Base-by-base conservation (phyloP, 192 early-diverging fungal species). In the Cetraspora pellucida region DNA sequence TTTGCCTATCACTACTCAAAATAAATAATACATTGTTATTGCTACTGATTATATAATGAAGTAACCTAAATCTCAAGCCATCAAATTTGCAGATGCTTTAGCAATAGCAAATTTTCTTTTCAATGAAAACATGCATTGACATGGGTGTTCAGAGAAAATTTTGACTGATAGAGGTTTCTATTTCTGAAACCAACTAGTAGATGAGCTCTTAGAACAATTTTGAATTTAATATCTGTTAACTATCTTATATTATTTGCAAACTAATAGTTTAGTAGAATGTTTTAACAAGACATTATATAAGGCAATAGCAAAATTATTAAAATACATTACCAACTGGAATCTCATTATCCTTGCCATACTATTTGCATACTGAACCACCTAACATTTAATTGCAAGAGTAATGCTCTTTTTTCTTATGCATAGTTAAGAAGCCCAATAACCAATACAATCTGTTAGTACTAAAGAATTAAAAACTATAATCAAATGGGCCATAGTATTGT, bases 11-110 rank as follows among this genome's bases (percentile, higher is more conserved):
- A 78, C 75, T 0, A 45, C 45, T 0, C 11, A 43, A 21, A 74
- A 78, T 21, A 80, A 78, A 17, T 2, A 49, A 1, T 82, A 76
- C 73, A 82, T n/a, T n/a, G n/a, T n/a, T n/a, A n/a, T n/a, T n/a
- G n/a, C n/a, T n/a, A n/a, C n/a, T n/a, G n/a, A n/a, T 31, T 80
- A 80, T 55, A 21, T 60, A 0, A 82, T 77, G 11, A 78, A 78
- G 31, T 82, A 77, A 78, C 82, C 79, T 0, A 64, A 80, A 46
- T 69, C 75, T 31, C 19, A 55, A 19, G 77, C 78, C 28, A 0
- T 82, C 2, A 44, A 31, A 17, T 64, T 61, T 14, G 78, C 77
- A 0, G 69, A 76, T 58, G 77, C 49, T 11, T 72, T 65, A 27
- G 45, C 63, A 0, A 58, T 75, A 46, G 70, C 74, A 0, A 68